Evolutionary conservation across 1,139 yeast species (phyloP).

Genomic region (Geotrichum macrosporum): DNA sequence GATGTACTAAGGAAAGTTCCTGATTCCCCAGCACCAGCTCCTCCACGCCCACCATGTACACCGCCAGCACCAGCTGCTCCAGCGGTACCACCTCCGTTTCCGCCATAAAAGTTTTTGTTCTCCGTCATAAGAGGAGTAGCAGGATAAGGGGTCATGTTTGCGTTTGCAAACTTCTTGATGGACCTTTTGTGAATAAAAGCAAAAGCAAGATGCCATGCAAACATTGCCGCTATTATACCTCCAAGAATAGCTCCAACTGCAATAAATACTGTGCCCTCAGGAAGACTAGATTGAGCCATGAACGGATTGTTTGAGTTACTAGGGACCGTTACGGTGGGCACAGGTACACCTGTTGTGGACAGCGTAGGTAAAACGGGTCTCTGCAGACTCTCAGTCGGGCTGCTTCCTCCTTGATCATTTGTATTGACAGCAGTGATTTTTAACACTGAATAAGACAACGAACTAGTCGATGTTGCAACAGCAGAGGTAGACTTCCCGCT

Average conservation of each 20-base stretch:
- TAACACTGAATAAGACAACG: constrained; percentile 10
- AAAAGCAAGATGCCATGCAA: constrained; percentile 34
- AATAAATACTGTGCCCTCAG: constrained; percentile 75
- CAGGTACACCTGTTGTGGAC: constrained; percentile 32
- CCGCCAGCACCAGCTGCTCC: constrained; percentile 11
- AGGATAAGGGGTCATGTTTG: constrained; percentile 5
- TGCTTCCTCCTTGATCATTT: neutral
- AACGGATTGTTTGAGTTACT: constrained; percentile 56
- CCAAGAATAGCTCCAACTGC: constrained; percentile 71
- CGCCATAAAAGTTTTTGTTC: constrained; percentile 14
- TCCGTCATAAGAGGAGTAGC: constrained; percentile 18
- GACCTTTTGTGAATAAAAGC: constrained; percentile 16
- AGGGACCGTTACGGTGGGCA: constrained; percentile 65
- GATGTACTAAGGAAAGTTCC: neutral
- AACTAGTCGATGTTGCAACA: neutral
- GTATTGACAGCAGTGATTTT: constrained; percentile 13
- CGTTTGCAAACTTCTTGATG: constrained; percentile 10
- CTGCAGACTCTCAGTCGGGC: neutral
- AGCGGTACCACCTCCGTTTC: constrained; percentile 5
- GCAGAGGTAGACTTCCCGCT: constrained; percentile 2
- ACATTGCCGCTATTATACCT: constrained; percentile 47
- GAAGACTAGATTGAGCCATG: constrained; percentile 48
- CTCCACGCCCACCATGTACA: no score
- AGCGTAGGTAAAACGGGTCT: constrained; percentile 24
- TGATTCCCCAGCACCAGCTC: constrained; percentile 1